Base-by-base conservation (phyloP, 2,329 filamentous ascomycete genomes). In the Ceratocystiopsis sp. region DNA sequence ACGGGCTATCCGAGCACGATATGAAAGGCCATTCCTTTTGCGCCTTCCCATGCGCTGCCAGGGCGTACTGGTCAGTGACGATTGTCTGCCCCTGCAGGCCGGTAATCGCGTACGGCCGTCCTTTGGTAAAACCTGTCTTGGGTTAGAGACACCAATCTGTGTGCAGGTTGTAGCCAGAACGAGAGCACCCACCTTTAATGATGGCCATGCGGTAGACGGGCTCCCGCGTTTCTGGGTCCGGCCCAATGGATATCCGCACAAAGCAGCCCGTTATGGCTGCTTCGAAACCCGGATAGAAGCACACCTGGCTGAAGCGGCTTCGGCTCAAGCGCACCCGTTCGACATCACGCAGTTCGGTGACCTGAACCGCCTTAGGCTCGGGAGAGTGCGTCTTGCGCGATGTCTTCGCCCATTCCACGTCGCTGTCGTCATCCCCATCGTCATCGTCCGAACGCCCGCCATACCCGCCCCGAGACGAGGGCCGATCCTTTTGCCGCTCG, bases 231-330 rank as follows among this genome's bases (percentile, higher is more conserved):
- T 78, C 70, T 12, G 73, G 73, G 55, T 93, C 81, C 13, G 80
- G 71, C 1, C 87, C 89, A 45, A 95, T 75, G 48, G 79, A 83
- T 50, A 96, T 76, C 42, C 91, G 83, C 35, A 80, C 80, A 57
- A 82, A 98, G 59, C 86, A 93, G 42, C 85, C 85, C 15, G 69
- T 75, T 53, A 95, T 82, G 29, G 81, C 72, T 10, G 81, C 66
- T 44, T 93, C 83, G 51, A 98, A 95, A 4, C 80, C 80, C 12
- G 91, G 91, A 52, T 87, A 89, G 64, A 93, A 94, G 68, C 86
- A 95, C 44, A 94, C 81, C 54, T 89, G 78, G 8, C 82, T 80
- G 58, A 98, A 94, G 55, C 86, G 83, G 51, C 75, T 81, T 48
- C 91, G 76, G 41, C 87, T 84, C 46, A 98, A 73, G 45, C 85